These are phyloP conservation scores for Lagenidium giganteum DNA, from an alignment of 352 stramenopile genomes.

Conservation along the genomic window DNA sequence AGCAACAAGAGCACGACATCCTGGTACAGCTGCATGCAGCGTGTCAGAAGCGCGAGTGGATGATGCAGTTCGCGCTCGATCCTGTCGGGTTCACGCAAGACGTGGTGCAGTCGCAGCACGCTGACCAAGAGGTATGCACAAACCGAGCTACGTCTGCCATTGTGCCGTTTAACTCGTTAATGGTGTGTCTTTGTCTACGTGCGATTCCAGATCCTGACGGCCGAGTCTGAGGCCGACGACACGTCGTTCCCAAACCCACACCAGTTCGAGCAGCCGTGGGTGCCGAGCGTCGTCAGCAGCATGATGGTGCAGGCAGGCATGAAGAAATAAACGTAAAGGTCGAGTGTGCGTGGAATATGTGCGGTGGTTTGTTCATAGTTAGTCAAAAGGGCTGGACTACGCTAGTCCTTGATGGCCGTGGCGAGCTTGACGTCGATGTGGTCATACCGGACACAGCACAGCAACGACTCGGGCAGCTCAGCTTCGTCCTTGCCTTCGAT, in stretches of 20 bases:
- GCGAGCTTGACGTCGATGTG: conserved; percentile 61
- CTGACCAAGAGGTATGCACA: conserved; percentile 55
- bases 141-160: too few species aligned
- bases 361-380: too few species aligned
- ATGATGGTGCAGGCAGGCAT: too few species aligned
- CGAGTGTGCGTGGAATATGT: too few species aligned
- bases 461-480: conserved; percentile 76
- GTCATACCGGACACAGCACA: conserved; percentile 76
- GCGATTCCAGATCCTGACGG: conserved; percentile 38
- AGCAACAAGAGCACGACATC: conserved; percentile 51
- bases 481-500: conserved; percentile 59
- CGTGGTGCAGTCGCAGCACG: conserved; percentile 48
- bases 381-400: too few species aligned
- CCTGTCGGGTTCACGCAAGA: conserved; percentile 61
- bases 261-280: conserved; percentile 70
- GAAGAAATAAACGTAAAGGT: too few species aligned
- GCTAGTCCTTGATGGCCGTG: conserved; percentile 38
- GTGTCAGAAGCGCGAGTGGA: conserved; percentile 59
- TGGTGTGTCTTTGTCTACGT: background rate
- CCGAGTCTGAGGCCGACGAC: conserved; percentile 60
- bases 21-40: conserved; percentile 40
- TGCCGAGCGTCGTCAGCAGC: too few species aligned
- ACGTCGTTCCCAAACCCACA: conserved; percentile 45
- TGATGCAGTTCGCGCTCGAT: conserved; percentile 58
- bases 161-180: background rate